phyloP scores from a whole-genome alignment of 176 grass and related monocot genomes.

The Juncus inflexus region DNA sequence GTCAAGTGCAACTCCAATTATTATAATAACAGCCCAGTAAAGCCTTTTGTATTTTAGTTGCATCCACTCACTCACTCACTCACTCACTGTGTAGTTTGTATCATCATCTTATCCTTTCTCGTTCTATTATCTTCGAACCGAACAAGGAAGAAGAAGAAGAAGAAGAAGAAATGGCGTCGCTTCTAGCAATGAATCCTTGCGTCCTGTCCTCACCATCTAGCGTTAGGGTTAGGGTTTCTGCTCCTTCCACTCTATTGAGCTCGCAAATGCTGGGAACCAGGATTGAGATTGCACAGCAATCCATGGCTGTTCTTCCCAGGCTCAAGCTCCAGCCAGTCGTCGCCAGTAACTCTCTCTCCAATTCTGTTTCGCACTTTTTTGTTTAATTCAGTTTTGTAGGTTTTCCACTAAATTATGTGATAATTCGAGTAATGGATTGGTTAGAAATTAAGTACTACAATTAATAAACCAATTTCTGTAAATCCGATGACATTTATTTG shows the following conservation, averaged over 20 bases:
- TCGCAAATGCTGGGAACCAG: neutral
- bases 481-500: too few relatives aligned
- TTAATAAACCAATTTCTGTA: neutral
- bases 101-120: too few relatives aligned
- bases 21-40: too few relatives aligned
- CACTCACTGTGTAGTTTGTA: too few relatives aligned
- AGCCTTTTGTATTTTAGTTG: too few relatives aligned
- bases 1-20: too few relatives aligned
- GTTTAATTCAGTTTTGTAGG: neutral
- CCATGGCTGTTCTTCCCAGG: constrained; percentile 7
- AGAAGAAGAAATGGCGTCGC: constrained; percentile 11
- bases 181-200: constrained; percentile 8
- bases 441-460: neutral
- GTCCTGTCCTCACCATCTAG: constrained; percentile 8
- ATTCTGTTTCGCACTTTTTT: neutral
- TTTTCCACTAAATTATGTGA: too few relatives aligned
- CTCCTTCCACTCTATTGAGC: neutral
- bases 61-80: too few relatives aligned
- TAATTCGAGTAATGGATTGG: neutral
- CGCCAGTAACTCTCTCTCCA: constrained; percentile 7
- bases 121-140: too few relatives aligned
- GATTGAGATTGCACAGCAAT: constrained; percentile 8
- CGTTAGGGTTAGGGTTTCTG: constrained; percentile 16
- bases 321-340: constrained; percentile 20
- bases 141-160: neutral